These are phyloP conservation scores for Selenicereus undatus DNA, from an alignment of 148 eudicot species.

Conservation along the genomic window DNA sequence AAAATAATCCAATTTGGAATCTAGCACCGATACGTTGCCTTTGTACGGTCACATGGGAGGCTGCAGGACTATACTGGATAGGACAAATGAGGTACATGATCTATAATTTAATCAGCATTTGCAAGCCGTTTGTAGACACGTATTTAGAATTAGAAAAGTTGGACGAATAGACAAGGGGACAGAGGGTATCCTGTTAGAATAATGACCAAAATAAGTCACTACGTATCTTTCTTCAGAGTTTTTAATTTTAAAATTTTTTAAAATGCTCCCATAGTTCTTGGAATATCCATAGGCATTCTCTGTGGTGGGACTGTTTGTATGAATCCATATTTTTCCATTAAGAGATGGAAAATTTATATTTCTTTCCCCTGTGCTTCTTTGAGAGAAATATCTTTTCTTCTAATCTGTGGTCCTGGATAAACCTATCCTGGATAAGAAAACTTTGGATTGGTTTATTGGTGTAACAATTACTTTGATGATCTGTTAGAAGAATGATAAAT, in stretches of 20 bases:
- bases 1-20: background rate
- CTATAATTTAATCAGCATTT: background rate
- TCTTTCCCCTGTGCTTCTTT: background rate
- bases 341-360: too few relatives aligned
- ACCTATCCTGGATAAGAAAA: background rate
- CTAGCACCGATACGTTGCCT: constrained; percentile 6
- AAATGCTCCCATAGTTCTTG: background rate
- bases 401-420: background rate
- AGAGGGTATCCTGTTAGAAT: background rate
- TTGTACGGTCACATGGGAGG: constrained; percentile 30
- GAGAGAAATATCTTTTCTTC: background rate
- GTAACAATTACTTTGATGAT: background rate
- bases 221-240: background rate
- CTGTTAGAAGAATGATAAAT: background rate
- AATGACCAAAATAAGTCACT: background rate
- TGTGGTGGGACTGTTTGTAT: background rate
- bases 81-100: background rate
- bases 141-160: constrained; percentile 12
- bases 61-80: constrained; percentile 2
- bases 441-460: background rate
- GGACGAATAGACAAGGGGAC: constrained; percentile 19
- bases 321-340: background rate
- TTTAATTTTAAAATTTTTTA: background rate
- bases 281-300: background rate
- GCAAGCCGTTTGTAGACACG: background rate